Percentiles rank a stretch among this genome's conserved stretches.
Conservation (phyloP, 257 asterid genomes). For the Petunia axillaris region DNA sequence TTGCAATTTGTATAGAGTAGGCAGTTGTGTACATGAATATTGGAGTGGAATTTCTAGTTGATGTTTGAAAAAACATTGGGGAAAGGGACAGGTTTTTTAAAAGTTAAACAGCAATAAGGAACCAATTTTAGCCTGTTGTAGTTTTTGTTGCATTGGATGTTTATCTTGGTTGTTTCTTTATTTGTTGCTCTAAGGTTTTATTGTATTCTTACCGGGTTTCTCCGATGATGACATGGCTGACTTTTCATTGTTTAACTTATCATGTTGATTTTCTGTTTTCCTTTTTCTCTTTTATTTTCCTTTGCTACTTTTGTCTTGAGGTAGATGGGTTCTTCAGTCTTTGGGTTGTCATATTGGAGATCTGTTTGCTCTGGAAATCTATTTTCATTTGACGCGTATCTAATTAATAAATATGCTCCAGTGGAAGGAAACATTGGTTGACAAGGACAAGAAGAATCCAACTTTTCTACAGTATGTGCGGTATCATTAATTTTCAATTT, state of each 20-base stretch:
- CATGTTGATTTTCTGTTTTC: not conserved
- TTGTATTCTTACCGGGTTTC: not conserved
- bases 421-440: too few species aligned
- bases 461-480: too few species aligned
- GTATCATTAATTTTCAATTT: too few species aligned
- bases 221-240: not conserved
- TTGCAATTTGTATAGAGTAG: slow-evolving; percentile 47
- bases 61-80: slow-evolving; percentile 18
- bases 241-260: not conserved
- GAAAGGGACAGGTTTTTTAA: not conserved
- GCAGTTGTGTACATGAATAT: slow-evolving; percentile 43
- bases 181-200: not conserved
- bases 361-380: too few species aligned
- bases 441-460: too few species aligned
- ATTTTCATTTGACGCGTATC: too few species aligned
- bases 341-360: too few species aligned
- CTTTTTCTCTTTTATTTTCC: not conserved
- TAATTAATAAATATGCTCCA: too few species aligned
- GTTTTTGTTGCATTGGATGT: not conserved
- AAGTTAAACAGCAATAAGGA: slow-evolving; percentile 20
- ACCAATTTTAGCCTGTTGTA: slow-evolving; percentile 4
- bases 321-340: too few species aligned
- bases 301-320: not conserved
- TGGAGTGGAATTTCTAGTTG: slow-evolving; percentile 33
- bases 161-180: slow-evolving; percentile 9